Percentiles rank a stretch among this genome's conserved stretches.
These are phyloP conservation scores for Cladosporium sp. DNA, from an alignment of 2,329 filamentous ascomycete genomes.

Conservation along the genomic window DNA sequence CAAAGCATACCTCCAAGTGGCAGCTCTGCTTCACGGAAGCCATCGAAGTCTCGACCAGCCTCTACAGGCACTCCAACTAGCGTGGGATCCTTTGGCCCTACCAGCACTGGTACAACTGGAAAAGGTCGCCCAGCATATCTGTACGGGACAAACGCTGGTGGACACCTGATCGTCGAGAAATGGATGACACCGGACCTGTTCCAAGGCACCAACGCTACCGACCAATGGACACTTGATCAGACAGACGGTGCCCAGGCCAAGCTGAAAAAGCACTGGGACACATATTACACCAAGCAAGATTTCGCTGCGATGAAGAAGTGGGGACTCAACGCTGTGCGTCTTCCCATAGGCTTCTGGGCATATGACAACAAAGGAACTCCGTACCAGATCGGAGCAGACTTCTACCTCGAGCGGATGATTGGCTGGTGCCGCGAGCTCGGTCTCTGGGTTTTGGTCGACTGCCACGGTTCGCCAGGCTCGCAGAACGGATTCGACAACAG, in stretches of 20 bases:
- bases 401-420: conserved; percentile 46
- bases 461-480: conserved; percentile 47
- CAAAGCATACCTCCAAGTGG: background rate
- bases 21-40: background rate
- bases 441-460: conserved; percentile 48
- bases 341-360: conserved; percentile 54
- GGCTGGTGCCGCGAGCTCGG: conserved; percentile 44
- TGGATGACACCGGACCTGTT: conserved; percentile 36
- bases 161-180: conserved; percentile 35
- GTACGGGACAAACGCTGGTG: conserved; percentile 35
- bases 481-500: conserved; percentile 48
- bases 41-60: background rate
- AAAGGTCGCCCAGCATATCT: conserved; percentile 9
- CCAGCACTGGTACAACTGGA: background rate
- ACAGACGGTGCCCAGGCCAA: conserved; percentile 27
- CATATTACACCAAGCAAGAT: conserved; percentile 39
- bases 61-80: background rate
- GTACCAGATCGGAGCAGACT: conserved; percentile 45
- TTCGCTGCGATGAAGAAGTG: conserved; percentile 37
- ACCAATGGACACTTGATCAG: conserved; percentile 38
- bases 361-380: conserved; percentile 39
- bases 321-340: conserved; percentile 42
- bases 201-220: conserved; percentile 29
- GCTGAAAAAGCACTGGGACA: conserved; percentile 34
- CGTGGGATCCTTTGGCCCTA: background rate